phyloP scores from a whole-genome alignment of 1,139 yeast species.

The Saccharomyces hybrid region DNA sequence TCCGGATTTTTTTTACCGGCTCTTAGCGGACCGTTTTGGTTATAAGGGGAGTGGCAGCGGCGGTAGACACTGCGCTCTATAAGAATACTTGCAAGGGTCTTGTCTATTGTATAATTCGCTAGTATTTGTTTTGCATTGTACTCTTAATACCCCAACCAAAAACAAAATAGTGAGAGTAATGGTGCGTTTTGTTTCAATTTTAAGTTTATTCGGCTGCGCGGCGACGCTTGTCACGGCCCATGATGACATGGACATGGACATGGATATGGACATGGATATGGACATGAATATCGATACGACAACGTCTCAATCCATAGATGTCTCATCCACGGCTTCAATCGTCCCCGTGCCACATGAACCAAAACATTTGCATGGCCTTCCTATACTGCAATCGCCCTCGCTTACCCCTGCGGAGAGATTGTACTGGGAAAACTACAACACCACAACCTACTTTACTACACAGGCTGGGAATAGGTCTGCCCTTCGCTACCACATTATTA shows the following conservation, averaged over 20 bases:
- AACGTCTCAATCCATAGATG: constrained; percentile 7
- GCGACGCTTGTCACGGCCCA: background rate
- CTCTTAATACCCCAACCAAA: background rate
- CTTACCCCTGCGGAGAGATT: constrained; percentile 64
- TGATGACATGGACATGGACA: constrained; percentile 8
- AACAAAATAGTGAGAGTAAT: background rate
- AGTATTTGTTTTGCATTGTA: background rate
- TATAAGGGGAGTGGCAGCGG: background rate
- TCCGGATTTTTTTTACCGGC: background rate
- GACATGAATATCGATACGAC: constrained; percentile 9
- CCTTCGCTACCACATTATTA: constrained; percentile 49
- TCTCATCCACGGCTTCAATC: constrained; percentile 6
- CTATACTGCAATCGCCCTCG: constrained; percentile 56
- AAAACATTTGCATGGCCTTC: constrained; percentile 61
- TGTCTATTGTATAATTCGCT: background rate
- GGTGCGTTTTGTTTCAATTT: background rate
- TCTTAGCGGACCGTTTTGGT: background rate
- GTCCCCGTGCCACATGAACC: constrained; percentile 42
- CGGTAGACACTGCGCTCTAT: background rate
- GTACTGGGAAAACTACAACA: constrained; percentile 74
- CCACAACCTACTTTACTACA: constrained; percentile 70
- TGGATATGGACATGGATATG: constrained; percentile 13
- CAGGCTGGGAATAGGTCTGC: constrained; percentile 42
- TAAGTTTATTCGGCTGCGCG: background rate
- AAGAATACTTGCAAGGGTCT: background rate